Evolutionary conservation across 2,329 filamentous ascomycete species (phyloP).

Genomic region (Penicillium decumbens): DNA sequence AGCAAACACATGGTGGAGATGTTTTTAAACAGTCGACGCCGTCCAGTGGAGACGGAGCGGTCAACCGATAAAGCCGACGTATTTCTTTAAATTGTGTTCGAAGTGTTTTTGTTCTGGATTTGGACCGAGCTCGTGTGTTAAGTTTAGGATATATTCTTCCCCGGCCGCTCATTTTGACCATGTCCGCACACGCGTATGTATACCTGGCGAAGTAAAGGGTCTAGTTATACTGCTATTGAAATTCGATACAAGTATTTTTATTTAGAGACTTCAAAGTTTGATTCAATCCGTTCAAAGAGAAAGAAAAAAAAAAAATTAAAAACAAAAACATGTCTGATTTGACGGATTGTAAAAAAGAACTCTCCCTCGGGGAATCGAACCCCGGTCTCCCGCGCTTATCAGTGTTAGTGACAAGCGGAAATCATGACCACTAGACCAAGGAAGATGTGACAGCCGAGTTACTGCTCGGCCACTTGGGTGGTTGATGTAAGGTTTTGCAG

Average conservation of each 20-base stretch:
- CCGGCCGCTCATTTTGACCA: slow-evolving; percentile 1
- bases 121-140: background rate
- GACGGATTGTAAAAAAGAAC: slow-evolving; percentile 20
- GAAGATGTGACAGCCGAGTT: slow-evolving; percentile 16
- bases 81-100: slow-evolving; percentile 23
- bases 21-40: slow-evolving; percentile 35
- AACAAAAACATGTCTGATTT: too few species aligned
- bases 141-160: slow-evolving; percentile 3
- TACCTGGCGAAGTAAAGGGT: background rate
- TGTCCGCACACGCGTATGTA: slow-evolving; percentile 2
- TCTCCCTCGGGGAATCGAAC: slow-evolving; percentile 39
- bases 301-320: background rate
- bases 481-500: slow-evolving; percentile 2
- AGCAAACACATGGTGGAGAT: slow-evolving; percentile 38
- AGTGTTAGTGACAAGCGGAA: slow-evolving; percentile 34
- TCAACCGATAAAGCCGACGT: slow-evolving; percentile 20
- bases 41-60: slow-evolving; percentile 16
- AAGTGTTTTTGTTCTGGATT: slow-evolving; percentile 5
- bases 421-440: slow-evolving; percentile 40
- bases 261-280: too few species aligned
- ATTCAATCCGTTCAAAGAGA: too few species aligned
- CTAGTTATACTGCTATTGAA: background rate
- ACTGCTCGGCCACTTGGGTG: slow-evolving; percentile 25
- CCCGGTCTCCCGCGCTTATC: slow-evolving; percentile 37
- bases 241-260: background rate